These are phyloP conservation scores for Mycena vulgaris DNA, from an alignment of 768 basidiomycete species.

Conservation along the genomic window DNA sequence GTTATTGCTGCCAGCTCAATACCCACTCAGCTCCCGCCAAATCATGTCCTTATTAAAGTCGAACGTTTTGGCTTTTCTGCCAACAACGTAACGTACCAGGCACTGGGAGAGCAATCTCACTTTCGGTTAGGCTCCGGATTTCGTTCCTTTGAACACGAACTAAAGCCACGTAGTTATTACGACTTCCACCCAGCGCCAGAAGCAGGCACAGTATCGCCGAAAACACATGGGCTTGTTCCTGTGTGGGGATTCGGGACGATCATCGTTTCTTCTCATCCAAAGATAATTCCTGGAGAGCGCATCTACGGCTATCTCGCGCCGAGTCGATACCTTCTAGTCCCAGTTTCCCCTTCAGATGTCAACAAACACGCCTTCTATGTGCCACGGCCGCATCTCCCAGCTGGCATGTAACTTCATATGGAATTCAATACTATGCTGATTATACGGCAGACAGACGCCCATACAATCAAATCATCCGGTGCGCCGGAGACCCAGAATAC, in stretches of 20 bases:
- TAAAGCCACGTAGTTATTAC: constrained; percentile 65
- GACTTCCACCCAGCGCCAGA: constrained; percentile 73
- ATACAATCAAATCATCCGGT: constrained; percentile 79
- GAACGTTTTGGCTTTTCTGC: constrained; percentile 82
- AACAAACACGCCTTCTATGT: constrained; percentile 71
- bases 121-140: constrained; percentile 55
- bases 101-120: constrained; percentile 64
- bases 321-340: constrained; percentile 68
- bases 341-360: constrained; percentile 65
- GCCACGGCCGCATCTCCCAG: constrained; percentile 72
- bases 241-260: constrained; percentile 83
- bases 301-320: constrained; percentile 78
- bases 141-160: background rate
- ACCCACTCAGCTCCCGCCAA: constrained; percentile 48
- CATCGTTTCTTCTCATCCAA: constrained; percentile 62
- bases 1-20: constrained; percentile 45
- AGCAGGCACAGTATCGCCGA: constrained; percentile 53
- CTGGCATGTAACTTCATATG: constrained; percentile 57
- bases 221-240: constrained; percentile 74
- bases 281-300: constrained; percentile 68
- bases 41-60: constrained; percentile 70
- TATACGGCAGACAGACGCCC: constrained; percentile 67
- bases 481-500: constrained; percentile 70
- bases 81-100: constrained; percentile 82
- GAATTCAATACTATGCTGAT: background rate